These are phyloP conservation scores for Phyllosticta citrichinensis DNA, from an alignment of 2,329 filamentous ascomycete species.

Conservation along the genomic window DNA sequence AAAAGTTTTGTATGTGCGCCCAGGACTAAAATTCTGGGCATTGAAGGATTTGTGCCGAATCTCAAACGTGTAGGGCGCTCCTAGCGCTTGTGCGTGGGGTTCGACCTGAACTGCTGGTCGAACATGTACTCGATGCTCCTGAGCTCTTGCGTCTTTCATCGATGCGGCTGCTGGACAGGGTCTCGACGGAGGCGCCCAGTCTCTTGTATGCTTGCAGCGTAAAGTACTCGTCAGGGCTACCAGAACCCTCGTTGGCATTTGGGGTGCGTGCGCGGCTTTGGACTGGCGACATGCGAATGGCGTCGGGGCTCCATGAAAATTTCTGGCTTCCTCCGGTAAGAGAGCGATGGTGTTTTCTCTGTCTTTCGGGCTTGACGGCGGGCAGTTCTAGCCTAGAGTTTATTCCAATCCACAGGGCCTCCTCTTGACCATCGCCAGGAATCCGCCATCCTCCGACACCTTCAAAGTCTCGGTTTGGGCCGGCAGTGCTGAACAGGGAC, in stretches of 20 bases:
- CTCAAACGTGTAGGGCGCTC: conserved; percentile 5
- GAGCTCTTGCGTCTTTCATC: conserved; percentile 6
- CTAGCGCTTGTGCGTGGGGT: conserved; percentile 3
- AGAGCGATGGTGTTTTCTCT: conserved; percentile 21
- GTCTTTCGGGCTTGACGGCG: conserved; percentile 15
- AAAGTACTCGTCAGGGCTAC: conserved; percentile 11
- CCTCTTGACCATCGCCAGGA: conserved; percentile 29
- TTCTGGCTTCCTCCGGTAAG: conserved; percentile 21
- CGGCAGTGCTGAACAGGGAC: conserved; percentile 23
- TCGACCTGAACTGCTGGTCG: conserved; percentile 7
- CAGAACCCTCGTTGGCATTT: not conserved
- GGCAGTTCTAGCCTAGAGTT: conserved; percentile 33
- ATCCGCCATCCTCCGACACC: conserved; percentile 34
- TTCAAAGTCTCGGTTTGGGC: conserved; percentile 31
- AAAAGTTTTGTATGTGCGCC: not conserved
- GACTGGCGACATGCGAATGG: conserved; percentile 28
- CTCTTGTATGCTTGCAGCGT: conserved; percentile 6
- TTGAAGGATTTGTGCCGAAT: not conserved
- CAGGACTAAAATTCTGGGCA: not conserved
- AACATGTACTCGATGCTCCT: conserved; percentile 6
- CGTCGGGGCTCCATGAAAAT: conserved; percentile 24
- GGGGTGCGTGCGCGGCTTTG: conserved; percentile 4
- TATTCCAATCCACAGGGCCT: conserved; percentile 35
- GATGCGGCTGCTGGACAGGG: not conserved
- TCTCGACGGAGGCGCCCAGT: not conserved